A percentile compares a stretch with the other conserved stretches of the same genome.
Conservation (phyloP, 2,329 filamentous ascomycete genomes). For the Talaromyces albobiverticillius region DNA sequence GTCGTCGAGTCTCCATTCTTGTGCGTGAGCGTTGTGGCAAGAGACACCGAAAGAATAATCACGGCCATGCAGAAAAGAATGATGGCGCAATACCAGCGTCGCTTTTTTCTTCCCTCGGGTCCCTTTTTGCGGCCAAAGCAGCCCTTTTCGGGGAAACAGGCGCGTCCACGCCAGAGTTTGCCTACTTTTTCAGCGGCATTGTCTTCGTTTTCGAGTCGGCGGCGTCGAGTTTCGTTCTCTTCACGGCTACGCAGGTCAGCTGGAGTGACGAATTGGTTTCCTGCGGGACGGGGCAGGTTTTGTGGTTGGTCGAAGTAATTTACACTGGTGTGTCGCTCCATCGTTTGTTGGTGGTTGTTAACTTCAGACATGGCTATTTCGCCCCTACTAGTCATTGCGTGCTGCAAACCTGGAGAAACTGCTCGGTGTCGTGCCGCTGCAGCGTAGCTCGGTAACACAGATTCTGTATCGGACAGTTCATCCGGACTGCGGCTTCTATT, state of each 20-base stretch:
- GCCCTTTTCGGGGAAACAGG: slow-evolving; percentile 60
- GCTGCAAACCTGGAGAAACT: slow-evolving; percentile 60
- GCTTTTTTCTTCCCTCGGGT: slow-evolving; percentile 61
- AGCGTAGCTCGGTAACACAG: slow-evolving; percentile 54
- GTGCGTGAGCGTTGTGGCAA: slow-evolving; percentile 56
- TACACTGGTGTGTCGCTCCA: background rate
- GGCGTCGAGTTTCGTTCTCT: slow-evolving; percentile 50
- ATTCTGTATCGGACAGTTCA: slow-evolving; percentile 4
- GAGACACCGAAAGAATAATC: slow-evolving; percentile 56
- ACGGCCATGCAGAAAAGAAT: slow-evolving; percentile 52
- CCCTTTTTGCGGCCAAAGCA: slow-evolving; percentile 61
- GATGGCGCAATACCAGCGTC: slow-evolving; percentile 59
- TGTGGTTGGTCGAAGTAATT: too few species aligned
- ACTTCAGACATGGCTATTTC: slow-evolving; percentile 61
- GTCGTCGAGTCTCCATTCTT: slow-evolving; percentile 41
- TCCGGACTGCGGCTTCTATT: too few species aligned
- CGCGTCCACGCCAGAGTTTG: slow-evolving; percentile 64
- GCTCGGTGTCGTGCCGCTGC: slow-evolving; percentile 56
- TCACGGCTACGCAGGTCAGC: slow-evolving; percentile 21
- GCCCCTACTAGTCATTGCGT: slow-evolving; percentile 61
- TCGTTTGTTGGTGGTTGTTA: slow-evolving; percentile 27
- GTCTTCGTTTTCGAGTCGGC: slow-evolving; percentile 66
- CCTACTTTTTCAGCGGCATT: slow-evolving; percentile 56
- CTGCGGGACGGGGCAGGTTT: slow-evolving; percentile 22
- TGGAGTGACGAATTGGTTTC: slow-evolving; percentile 5